phyloP scores from a whole-genome alignment of 2,329 filamentous ascomycete species.

The Gyromitra esculenta region DNA sequence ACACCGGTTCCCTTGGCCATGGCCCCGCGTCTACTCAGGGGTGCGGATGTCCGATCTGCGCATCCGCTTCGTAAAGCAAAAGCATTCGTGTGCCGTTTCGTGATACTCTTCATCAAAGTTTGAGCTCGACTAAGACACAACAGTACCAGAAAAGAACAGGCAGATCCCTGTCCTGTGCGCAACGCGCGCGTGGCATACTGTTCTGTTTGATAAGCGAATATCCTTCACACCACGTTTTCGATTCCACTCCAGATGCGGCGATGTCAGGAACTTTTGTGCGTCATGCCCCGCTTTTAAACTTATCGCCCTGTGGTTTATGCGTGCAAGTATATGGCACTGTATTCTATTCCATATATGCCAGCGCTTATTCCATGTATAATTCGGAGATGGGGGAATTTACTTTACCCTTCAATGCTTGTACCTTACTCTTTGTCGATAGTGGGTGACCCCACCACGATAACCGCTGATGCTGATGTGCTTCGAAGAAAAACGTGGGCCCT shows the following conservation, averaged over 20 bases:
- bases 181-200: slow-evolving; percentile 46
- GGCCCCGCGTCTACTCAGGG: not conserved
- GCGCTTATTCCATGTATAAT: not conserved
- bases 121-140: slow-evolving; percentile 36
- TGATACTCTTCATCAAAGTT: slow-evolving; percentile 11
- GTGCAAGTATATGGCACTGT: not conserved
- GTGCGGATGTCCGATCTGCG: not conserved
- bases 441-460: slow-evolving; percentile 11
- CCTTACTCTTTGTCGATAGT: slow-evolving; percentile 7
- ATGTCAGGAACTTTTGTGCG: slow-evolving; percentile 15
- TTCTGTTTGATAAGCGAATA: slow-evolving; percentile 44
- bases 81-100: not conserved
- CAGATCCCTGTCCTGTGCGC: slow-evolving; percentile 39
- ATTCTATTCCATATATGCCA: not conserved
- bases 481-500: slow-evolving; percentile 26
- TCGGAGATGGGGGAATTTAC: not conserved
- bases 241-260: slow-evolving; percentile 29
- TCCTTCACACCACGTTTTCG: slow-evolving; percentile 27
- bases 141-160: slow-evolving; percentile 34
- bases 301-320: not conserved
- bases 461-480: not conserved
- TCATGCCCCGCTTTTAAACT: slow-evolving; percentile 25
- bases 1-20: not conserved
- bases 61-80: slow-evolving; percentile 1
- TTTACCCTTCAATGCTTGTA: slow-evolving; percentile 7